Evolutionary conservation across 2,329 filamentous ascomycete species (phyloP).

Genomic region (Fusarium falciforme): DNA sequence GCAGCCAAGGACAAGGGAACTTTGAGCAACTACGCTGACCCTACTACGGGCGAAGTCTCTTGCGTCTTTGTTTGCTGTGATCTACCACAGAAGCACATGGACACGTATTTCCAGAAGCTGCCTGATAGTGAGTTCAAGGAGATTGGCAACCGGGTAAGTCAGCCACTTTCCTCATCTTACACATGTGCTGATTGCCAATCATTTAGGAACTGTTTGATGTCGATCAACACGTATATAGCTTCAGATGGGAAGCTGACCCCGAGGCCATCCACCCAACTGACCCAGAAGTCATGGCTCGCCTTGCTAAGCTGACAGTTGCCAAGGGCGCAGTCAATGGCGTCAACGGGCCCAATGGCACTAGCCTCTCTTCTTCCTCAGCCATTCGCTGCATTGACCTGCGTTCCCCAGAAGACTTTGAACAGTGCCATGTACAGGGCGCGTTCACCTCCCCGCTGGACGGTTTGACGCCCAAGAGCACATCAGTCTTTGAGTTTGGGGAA

Average conservation of each 20-base stretch:
- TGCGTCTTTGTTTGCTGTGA: neutral
- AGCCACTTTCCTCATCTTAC: too few relatives aligned
- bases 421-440: neutral
- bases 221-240: constrained; percentile 2
- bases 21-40: neutral
- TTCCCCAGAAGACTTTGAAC: neutral
- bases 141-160: neutral
- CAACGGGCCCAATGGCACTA: neutral
- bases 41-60: neutral
- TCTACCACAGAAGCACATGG: constrained; percentile 1
- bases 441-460: neutral
- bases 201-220: neutral
- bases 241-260: constrained; percentile 1
- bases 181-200: neutral
- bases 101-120: neutral
- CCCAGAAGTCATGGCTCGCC: neutral
- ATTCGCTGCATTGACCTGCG: neutral
- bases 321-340: neutral
- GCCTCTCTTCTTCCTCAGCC: neutral
- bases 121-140: neutral
- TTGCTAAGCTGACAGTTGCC: neutral
- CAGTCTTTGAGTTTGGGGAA: neutral
- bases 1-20: neutral
- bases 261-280: neutral
- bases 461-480: neutral